These are phyloP conservation scores for Daldinia loculata DNA, from an alignment of 495 filamentous ascomycete genomes.

Conservation along the genomic window DNA sequence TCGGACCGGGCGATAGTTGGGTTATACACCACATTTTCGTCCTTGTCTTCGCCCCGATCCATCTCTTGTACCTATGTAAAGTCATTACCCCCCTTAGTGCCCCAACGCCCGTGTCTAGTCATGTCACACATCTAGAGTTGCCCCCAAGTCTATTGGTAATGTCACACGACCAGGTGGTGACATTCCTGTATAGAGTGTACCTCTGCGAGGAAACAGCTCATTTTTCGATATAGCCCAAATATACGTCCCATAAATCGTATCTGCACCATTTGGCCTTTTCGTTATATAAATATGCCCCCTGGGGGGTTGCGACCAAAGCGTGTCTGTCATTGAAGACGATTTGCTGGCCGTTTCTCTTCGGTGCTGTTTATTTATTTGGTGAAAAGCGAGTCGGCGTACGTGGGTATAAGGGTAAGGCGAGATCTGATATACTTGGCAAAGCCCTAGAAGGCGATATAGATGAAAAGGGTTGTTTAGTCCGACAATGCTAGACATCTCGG, in stretches of 20 bases:
- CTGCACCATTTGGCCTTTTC: neutral
- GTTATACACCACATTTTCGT: neutral
- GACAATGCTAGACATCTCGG: neutral
- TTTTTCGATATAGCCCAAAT: neutral
- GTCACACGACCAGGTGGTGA: neutral
- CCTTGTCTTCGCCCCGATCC: neutral
- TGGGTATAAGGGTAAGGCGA: neutral
- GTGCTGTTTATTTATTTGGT: neutral
- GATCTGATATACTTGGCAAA: neutral
- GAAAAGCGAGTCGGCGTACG: neutral
- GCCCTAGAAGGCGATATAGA: neutral
- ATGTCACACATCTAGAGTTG: neutral
- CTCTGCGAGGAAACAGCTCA: neutral
- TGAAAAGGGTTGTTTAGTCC: neutral
- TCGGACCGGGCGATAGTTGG: neutral
- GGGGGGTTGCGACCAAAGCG: neutral
- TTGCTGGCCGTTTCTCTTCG: neutral
- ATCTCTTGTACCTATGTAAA: neutral
- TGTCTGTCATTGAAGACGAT: neutral
- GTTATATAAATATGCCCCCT: no score
- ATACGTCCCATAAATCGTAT: neutral
- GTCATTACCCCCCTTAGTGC: neutral
- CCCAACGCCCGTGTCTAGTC: neutral
- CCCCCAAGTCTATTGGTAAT: neutral
- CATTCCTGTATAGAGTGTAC: neutral